Evolutionary conservation across 192 early-diverging fungal genomes (phyloP), one percentile per base, ranked within the genome.

Genomic region (Coemansia sp.): DNA sequence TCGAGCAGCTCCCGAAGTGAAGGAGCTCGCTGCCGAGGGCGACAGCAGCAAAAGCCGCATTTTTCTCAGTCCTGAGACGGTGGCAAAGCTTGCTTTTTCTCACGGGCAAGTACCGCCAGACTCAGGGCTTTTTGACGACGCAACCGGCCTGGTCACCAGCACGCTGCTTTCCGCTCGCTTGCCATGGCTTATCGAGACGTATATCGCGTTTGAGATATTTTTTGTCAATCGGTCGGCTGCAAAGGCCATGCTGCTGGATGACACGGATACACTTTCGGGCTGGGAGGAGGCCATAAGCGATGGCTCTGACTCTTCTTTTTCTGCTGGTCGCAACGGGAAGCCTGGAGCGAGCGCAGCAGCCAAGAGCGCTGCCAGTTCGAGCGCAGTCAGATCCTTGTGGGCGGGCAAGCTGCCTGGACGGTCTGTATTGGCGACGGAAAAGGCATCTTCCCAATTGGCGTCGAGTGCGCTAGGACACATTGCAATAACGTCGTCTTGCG

Each of bases 1-100:
- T 14, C 78, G 94, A 27, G 90, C 92, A 5, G 82, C 83, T 58
- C 87, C 85, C 35, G 69, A 70, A 34, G 45, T 64, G 1, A 24
- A 47, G 18, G 64, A 39, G 7, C 45, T 81, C 27, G 27, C 24
- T 0, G 51, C 30, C 1, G 64, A 72, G 24, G 72, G 30, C 2
- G 54, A 73, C 7, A 51, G 18, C 13, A 20, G 19, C 1, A 64
- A 46, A 22, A 60, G 62, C 0, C 42, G 62, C 18, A 74, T 81
- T 22, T 84, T 84, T 32, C 60, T 71, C 19, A 25, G 48, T 25
- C 58, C 65, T 6, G 74, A 64, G 8, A 51, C 67, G 2, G 30
- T 63, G 6, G 25, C 52, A 11, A 61, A 61, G 30, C 67, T 58
- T 42, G 39, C 13, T 8, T 6, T 42, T 42, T 16, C 39, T 9